phyloP scores from a whole-genome alignment of 2,329 filamentous ascomycete species.

The Aspergillus ibericus region DNA sequence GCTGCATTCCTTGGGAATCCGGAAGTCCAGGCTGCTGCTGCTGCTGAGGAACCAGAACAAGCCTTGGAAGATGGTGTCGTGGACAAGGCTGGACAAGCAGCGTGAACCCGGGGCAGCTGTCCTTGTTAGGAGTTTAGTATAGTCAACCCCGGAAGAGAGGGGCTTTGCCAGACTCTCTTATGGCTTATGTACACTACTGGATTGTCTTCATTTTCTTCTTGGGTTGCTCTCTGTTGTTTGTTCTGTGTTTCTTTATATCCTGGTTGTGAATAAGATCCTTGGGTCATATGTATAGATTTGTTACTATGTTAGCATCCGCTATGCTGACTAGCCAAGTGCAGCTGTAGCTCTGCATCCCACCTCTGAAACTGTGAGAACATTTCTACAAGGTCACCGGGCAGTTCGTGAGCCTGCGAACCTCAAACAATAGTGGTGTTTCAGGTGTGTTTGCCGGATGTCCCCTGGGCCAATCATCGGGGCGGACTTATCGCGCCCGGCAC shows the following conservation, averaged over 20 bases:
- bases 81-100: not conserved
- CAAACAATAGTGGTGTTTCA: constrained; percentile 9
- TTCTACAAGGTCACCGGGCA: not conserved
- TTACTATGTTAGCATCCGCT: not conserved
- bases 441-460: not conserved
- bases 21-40: constrained; percentile 39
- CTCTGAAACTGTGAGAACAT: not conserved
- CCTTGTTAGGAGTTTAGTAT: not conserved
- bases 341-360: too few relatives aligned
- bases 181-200: constrained; percentile 21
- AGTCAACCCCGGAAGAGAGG: not conserved
- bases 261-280: not conserved
- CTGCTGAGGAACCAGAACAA: constrained; percentile 32
- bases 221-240: not conserved
- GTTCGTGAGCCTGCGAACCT: not conserved
- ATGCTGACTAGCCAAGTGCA: not conserved
- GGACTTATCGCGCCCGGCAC: constrained; percentile 11
- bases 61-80: constrained; percentile 16
- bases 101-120: not conserved
- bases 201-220: constrained; percentile 5
- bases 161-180: constrained; percentile 2
- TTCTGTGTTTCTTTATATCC: not conserved
- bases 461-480: constrained; percentile 13
- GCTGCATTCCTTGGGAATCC: constrained; percentile 45
- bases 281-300: not conserved